A percentile compares a stretch with the other conserved stretches of the same genome.
phyloP scores from a whole-genome alignment of 768 basidiomycete species.

The Rhizopogon rudus region DNA sequence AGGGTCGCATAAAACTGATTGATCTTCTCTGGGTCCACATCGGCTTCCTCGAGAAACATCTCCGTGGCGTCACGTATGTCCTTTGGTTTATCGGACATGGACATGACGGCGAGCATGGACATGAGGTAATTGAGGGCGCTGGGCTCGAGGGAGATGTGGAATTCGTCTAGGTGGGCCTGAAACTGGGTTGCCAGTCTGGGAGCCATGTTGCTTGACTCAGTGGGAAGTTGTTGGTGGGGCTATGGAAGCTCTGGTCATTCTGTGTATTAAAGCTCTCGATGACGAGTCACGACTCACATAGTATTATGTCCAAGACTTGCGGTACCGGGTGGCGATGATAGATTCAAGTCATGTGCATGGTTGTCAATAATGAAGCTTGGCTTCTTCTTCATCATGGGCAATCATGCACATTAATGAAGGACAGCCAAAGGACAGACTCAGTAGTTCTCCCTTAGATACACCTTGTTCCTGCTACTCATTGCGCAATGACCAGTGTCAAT shows the following conservation, averaged over 20 bases:
- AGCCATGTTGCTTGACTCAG: background rate
- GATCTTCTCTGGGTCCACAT: conserved; percentile 5
- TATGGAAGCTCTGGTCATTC: background rate
- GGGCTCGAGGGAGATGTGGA: conserved; percentile 5
- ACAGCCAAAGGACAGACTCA: no score
- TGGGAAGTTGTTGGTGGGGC: background rate
- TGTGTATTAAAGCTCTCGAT: background rate
- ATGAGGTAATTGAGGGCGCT: conserved; percentile 9
- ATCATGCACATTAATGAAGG: no score
- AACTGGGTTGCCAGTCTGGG: conserved; percentile 1
- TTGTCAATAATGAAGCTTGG: no score
- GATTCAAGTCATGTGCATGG: no score
- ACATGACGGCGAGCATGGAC: conserved; percentile 7
- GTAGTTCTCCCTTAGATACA: no score
- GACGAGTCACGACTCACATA: background rate
- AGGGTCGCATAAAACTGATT: conserved; percentile 6
- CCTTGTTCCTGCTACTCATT: no score
- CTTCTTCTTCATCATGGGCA: no score
- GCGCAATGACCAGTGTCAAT: no score
- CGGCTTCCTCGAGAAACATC: conserved; percentile 9
- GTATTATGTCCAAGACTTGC: no score
- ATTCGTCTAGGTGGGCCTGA: conserved; percentile 2
- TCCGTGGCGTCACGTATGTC: conserved; percentile 5
- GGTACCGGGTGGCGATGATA: no score
- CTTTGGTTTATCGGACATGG: background rate